Base-by-base conservation (phyloP, 257 asterid species). In the Fraxinus americana region DNA sequence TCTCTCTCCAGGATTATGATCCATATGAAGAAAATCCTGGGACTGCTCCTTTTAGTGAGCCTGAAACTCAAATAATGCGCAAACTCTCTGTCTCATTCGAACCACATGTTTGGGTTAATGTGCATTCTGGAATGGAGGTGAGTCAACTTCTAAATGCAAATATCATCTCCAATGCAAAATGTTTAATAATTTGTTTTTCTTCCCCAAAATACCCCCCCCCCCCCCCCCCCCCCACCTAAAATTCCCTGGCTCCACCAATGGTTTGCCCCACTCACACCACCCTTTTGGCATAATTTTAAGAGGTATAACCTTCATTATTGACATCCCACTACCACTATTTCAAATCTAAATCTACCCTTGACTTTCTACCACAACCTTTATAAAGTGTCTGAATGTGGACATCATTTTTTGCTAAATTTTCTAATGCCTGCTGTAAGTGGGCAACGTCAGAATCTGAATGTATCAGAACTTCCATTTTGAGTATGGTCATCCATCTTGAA, bases 61-160 rank as follows among this genome's bases (percentile, higher is more conserved):
- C 99, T 0, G 99, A 95, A 97, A 77, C 92, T 77, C 99, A 95
- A 83, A 81, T 90, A 52, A 91, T 95, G 97, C 85, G 97, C 74
- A 95, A 90, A 82, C 87, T 96, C 77, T 82, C 94, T 19, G 30
- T 90, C 70, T 85, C 98, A 48, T 96, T 96, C 73, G 98, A 90
- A 83, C 99, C 99, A 54, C 99, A 93, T 86, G 85, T 93, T 81
- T 96, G 99, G 99, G 99, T 91, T 61, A 96, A 92, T 82, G 98
- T 92, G 88, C 98, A 96, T 84, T 95, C 98, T n/a, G 98, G 99
- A 71, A 95, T 96, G 98, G 99, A 96, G 94, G 99, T 89, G 89
- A 77, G 84, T 75, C 69, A 67, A 41, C 57, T 39, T 80, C 34
- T 25, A 66, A 34, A 36, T 63, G 69, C 17, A 63, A 23, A 11